These are phyloP conservation scores for Phytophthora chlamydospora DNA, from an alignment of 352 stramenopile species.

Conservation along the genomic window DNA sequence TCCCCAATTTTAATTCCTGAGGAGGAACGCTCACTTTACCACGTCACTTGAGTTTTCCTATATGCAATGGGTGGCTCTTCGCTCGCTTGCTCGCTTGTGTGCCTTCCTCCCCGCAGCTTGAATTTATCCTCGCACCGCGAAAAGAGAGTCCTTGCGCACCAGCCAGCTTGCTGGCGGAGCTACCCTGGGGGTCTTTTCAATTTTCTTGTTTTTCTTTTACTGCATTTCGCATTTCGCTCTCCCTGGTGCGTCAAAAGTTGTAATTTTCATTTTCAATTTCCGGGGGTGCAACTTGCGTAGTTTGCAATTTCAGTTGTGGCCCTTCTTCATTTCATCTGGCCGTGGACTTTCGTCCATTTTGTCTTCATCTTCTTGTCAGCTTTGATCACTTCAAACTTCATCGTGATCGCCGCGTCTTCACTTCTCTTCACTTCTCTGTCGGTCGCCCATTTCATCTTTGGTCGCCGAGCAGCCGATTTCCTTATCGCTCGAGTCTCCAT, in stretches of 20 bases:
- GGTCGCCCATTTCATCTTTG: conserved; percentile 30
- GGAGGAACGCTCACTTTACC: conserved; percentile 46
- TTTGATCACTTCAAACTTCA: conserved; percentile 40
- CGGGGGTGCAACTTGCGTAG: conserved; percentile 35
- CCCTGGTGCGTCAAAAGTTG: conserved; percentile 46
- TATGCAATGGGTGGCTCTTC: conserved; percentile 34
- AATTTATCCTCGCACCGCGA: background rate
- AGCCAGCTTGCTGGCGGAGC: conserved; percentile 19
- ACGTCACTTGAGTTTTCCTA: conserved; percentile 47
- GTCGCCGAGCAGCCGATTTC: conserved; percentile 35
- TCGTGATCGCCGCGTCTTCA: conserved; percentile 39
- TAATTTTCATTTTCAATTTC: conserved; percentile 52
- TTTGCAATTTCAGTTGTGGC: conserved; percentile 40
- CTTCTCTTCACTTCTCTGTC: conserved; percentile 32
- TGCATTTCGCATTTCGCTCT: conserved; percentile 44
- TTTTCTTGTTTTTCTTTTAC: conserved; percentile 40
- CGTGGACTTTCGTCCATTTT: conserved; percentile 36
- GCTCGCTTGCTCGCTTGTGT: conserved; percentile 10
- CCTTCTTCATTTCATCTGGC: conserved; percentile 42
- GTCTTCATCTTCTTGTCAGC: conserved; percentile 26
- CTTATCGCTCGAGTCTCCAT: conserved; percentile 45
- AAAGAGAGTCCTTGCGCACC: conserved; percentile 20
- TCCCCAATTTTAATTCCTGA: conserved; percentile 43
- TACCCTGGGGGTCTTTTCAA: conserved; percentile 35
- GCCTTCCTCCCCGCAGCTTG: conserved; percentile 8